phyloP scores from a whole-genome alignment of 2,329 filamentous ascomycete species.

The Aureobasidium sp. region DNA sequence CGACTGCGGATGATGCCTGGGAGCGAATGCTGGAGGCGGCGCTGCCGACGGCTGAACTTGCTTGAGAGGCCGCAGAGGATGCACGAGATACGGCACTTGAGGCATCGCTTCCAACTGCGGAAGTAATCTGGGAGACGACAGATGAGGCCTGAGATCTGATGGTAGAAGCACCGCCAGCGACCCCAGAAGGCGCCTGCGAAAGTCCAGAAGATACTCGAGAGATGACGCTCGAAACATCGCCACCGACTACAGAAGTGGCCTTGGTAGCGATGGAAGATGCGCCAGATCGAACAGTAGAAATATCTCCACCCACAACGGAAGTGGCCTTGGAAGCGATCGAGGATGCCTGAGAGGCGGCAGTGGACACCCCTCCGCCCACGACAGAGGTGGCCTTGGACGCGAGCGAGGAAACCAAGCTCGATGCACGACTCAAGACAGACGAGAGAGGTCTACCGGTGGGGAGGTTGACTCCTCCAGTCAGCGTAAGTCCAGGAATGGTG shows the following conservation, averaged over 20 bases:
- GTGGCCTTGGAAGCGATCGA: not conserved
- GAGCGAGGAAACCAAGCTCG: not conserved
- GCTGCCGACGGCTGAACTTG: not conserved
- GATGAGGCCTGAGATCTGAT: not conserved
- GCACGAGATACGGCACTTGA: not conserved
- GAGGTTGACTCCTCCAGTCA: not conserved
- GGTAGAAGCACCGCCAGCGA: not conserved
- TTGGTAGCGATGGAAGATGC: not conserved
- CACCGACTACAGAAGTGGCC: not conserved
- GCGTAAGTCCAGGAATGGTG: not conserved
- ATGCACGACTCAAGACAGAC: not conserved
- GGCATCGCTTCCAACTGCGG: not conserved
- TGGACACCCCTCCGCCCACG: not conserved
- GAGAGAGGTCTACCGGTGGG: not conserved
- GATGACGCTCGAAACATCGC: not conserved
- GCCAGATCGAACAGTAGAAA: not conserved
- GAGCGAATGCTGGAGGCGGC: not conserved
- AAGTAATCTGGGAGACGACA: not conserved
- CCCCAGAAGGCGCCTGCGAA: not conserved
- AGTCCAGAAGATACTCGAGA: not conserved
- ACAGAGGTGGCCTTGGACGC: not conserved
- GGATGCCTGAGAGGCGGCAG: not conserved
- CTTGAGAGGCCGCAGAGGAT: not conserved
- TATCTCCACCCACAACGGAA: not conserved
- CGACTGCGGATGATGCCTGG: not conserved